Evolutionary conservation across 2,329 filamentous ascomycete species (phyloP), one percentile per base, ranked within the genome.

Genomic region (Drechslerella stenobrocha): DNA sequence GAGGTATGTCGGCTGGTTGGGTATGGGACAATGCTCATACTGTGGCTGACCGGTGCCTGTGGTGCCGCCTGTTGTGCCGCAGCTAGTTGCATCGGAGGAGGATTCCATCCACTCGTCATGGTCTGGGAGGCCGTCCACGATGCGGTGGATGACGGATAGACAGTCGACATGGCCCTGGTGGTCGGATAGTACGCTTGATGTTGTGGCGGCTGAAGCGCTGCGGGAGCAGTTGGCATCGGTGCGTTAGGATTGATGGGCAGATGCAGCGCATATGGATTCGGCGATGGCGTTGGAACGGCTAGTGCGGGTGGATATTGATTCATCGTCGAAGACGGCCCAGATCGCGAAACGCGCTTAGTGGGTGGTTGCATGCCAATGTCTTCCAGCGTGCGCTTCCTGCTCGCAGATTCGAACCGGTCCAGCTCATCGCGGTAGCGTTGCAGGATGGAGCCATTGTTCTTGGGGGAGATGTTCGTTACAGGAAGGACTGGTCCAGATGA

Each of bases 151-250:
- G 81, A 81, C 28, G 84, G 81, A 75, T 88, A 96, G 1, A 90
- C 86, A 15, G 87, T 84, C 4, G 87, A 82, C 86, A 95, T 91
- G 6, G 89, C 83, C 48, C 88, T 84, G 32, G 82, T 77, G n/a
- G 81, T 80, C 9, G 81, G 78, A 11, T 82, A 81, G 52, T 58
- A 66, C 44, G 61, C 23, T 28, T 66, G 61, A 6, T 50, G 47
- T 11, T 64, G 52, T 3, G 40, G 15, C 13, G 45, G 48, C 51
- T 60, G 63, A 32, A 61, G 52, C 8, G 69, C 71, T 34, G 66
- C 71, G 24, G 70, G 70, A 4, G 71, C 70, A 45, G 55, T 61
- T 53, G 59, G 56, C 28, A 70, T 75, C 70, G 70, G 74, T 63
- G 55, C 74, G 65, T 76, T 87, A 87, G 24, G 80, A 75, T 77